phyloP scores from a whole-genome alignment of 2,329 filamentous ascomycete species.

The Orbilia quercus region DNA sequence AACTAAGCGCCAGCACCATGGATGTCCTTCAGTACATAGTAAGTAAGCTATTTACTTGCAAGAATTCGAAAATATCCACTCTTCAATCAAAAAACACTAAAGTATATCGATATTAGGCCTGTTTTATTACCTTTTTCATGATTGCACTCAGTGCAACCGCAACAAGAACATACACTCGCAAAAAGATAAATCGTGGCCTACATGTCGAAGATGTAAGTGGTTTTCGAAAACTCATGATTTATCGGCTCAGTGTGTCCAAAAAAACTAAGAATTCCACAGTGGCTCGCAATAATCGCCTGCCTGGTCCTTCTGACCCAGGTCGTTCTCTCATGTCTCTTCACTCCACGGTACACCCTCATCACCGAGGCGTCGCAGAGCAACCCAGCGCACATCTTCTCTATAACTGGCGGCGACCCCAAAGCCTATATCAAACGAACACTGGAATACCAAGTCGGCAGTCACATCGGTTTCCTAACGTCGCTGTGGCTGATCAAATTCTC shows the following conservation, averaged over 20 bases:
- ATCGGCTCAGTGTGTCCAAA: too few species aligned
- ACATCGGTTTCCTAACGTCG: constrained; percentile 44
- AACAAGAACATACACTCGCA: constrained; percentile 38
- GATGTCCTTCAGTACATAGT: constrained; percentile 40
- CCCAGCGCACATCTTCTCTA: background rate
- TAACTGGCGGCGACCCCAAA: background rate
- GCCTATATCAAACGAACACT: constrained; percentile 40
- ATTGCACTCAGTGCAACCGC: constrained; percentile 38
- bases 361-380: background rate
- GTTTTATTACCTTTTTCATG: constrained; percentile 36
- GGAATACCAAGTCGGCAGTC: constrained; percentile 43
- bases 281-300: constrained; percentile 37
- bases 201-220: constrained; percentile 54
- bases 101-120: constrained; percentile 17
- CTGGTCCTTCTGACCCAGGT: constrained; percentile 27
- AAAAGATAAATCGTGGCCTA: constrained; percentile 46
- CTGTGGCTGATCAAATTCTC: constrained; percentile 55
- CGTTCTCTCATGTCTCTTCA: constrained; percentile 42
- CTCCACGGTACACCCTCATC: constrained; percentile 37
- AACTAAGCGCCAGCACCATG: constrained; percentile 18
- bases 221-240: too few species aligned
- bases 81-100: too few species aligned
- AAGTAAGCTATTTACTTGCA: constrained; percentile 10
- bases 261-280: constrained; percentile 8
- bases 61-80: constrained; percentile 8